Evolutionary conservation across 805 yeast genomes (phyloP), one percentile per base, ranked within the genome.

Genomic region (Kazachstania taianensis): DNA sequence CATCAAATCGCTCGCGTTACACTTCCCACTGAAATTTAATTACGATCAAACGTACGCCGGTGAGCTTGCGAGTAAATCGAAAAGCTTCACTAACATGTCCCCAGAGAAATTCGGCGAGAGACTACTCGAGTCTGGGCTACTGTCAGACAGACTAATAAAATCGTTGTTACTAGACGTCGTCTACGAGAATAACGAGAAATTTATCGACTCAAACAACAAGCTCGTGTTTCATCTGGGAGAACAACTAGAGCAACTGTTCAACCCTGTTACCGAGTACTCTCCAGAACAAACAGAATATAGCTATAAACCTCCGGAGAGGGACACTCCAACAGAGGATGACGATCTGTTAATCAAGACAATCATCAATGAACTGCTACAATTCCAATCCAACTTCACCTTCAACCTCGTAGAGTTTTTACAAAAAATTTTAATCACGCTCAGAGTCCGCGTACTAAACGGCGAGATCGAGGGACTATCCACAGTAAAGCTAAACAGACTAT

Each of bases 41-140:
- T 67, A 77, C 72, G 96, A 89, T 57, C 95, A 84, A 46, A 80
- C 89, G 0, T 68, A 72, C 36, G 95, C 96, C 1, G 97, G 96
- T 0, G 69, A 70, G 7, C 52, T 83, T 19, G 94, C 96, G 0
- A 73, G 81, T 22, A 43, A 61, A 10, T 78, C 87, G 79, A 48
- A 49, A 3, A 60, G 78, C 2, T 59, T 83, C 3, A 64, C 69
- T 3, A 30, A 34, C 14, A 37, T 44, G 36, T 55, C 72, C 1
- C 85, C 94, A 0, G 46, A 52, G 0, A 23, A 14, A 8, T 28
- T 81, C 13, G 92, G 94, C 3, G 46, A 55, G 22, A 61, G 66
- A 26, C 44, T 89, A 7, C 49, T 75, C n/a, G 57, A 71, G 32
- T 38, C 69, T 47, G 84, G 96, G 12, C 52, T 75, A 38, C 45